Base-by-base conservation (phyloP, 805 yeast species). In the Candida schatavii region DNA sequence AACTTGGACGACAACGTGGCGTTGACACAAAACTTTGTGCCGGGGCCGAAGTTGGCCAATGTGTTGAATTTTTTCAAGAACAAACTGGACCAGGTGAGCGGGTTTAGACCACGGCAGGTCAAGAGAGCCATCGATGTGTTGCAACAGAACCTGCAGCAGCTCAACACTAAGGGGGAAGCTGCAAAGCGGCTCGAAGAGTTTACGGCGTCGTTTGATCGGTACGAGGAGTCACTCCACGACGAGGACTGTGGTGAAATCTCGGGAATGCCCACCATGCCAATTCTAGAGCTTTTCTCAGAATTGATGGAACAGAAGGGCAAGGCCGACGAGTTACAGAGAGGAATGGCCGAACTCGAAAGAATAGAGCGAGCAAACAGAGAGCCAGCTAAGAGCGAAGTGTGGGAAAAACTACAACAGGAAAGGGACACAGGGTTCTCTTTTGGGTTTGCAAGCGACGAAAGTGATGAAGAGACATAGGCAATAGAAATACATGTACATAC, bases 21-120 rank as follows among this genome's bases (percentile, higher is more conserved):
- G 0, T 63, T 89, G 52, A 89, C 97, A 0, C 95, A 88, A 49
- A 89, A 89, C 59, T 89, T 90, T 61, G 90, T 88, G 9, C 95
- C 96, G 0, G 57, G 58, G 31, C 72, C 78, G 33, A 78, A 80
- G 45, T 59, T 89, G 28, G 68, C 75, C n/a, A 66, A 72, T 28
- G 93, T 80, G 3, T 64, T 87, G 43, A 63, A 75, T 48, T 89
- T 89, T 53, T 74, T 89, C 55, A 77, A 80, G 52, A 71, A 77
- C 50, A 86, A 81, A 52, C 67, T 72, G 5, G 75, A 76, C 27
- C 97, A 89, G 59, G 72, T 89, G 13, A 82, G 90, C 36, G 97
- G 97, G 3, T 88, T 89, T 56, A 78, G 79, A 44, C 75, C 82
- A 11, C 69, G 70, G 28, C 75, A 75, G 39, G 75, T 83, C 17